These are phyloP conservation scores for Suillus weaverae DNA, from an alignment of 768 basidiomycete species.

Conservation along the genomic window DNA sequence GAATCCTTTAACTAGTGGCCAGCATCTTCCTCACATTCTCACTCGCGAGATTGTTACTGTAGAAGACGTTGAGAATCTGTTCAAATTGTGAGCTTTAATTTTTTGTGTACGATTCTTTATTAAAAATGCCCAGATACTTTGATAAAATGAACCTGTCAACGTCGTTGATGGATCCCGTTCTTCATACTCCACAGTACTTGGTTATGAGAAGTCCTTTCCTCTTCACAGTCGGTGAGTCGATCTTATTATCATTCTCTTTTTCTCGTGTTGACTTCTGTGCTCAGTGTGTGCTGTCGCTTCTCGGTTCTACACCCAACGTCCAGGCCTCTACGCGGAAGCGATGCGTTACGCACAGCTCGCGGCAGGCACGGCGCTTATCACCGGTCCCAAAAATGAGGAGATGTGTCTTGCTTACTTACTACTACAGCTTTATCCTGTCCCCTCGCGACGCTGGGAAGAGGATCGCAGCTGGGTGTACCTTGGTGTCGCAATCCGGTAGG, in stretches of 20 bases:
- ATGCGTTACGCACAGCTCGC: constrained; percentile 79
- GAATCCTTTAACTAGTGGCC: constrained; percentile 40
- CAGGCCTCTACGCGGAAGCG: constrained; percentile 64
- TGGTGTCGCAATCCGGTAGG: constrained; percentile 81
- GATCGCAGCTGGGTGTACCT: constrained; percentile 89
- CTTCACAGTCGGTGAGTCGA: constrained; percentile 80
- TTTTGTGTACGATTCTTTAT: background rate
- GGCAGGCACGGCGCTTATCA: constrained; percentile 74
- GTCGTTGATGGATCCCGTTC: constrained; percentile 74
- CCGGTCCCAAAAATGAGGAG: constrained; percentile 80
- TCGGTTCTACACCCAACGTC: constrained; percentile 71
- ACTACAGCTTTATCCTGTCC: constrained; percentile 74
- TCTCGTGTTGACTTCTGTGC: constrained; percentile 11
- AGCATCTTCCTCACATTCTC: constrained; percentile 65
- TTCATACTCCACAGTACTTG: constrained; percentile 83
- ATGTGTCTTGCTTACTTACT: constrained; percentile 82
- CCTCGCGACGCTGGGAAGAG: constrained; percentile 81
- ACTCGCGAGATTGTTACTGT: constrained; percentile 61
- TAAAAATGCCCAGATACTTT: constrained; percentile 54
- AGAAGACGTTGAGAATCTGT: constrained; percentile 68
- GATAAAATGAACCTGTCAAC: constrained; percentile 78
- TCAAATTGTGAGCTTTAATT: constrained; percentile 55
- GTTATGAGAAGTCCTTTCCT: constrained; percentile 86
- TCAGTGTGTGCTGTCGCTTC: constrained; percentile 88
- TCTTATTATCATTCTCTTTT: background rate